Evolutionary conservation across 345 rosid genomes (phyloP).

Genomic region (Acer yangbiense): DNA sequence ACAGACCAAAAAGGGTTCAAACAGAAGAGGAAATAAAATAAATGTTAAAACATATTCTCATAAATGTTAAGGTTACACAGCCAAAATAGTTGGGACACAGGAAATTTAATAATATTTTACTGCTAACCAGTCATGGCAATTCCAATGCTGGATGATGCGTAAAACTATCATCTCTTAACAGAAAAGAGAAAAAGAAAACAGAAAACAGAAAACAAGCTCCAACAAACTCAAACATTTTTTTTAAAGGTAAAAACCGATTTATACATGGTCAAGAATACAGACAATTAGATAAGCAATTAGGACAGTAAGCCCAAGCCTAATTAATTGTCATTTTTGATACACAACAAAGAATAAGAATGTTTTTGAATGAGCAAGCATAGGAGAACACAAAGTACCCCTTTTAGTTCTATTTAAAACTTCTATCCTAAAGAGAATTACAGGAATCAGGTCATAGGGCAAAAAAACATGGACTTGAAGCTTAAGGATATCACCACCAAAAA

Average conservation of each 20-base stretch:
- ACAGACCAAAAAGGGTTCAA: background rate
- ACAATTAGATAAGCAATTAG: background rate
- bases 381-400: background rate
- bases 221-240: no score
- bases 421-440: background rate
- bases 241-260: no score
- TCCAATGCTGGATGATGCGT: background rate
- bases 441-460: background rate
- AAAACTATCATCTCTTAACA: background rate
- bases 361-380: background rate
- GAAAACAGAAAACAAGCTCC: background rate
- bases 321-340: background rate
- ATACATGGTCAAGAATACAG: background rate
- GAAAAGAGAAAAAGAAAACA: background rate
- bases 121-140: background rate
- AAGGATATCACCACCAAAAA: background rate
- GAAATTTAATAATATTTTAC: background rate
- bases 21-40: background rate
- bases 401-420: background rate
- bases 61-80: background rate
- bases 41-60: background rate
- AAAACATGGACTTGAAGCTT: background rate
- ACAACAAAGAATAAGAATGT: background rate
- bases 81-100: background rate
- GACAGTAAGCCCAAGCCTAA: background rate